A percentile compares a stretch with the other conserved stretches of the same genome.
Conservation (phyloP, 345 rosid species). For the Euphorbia lathyris region DNA sequence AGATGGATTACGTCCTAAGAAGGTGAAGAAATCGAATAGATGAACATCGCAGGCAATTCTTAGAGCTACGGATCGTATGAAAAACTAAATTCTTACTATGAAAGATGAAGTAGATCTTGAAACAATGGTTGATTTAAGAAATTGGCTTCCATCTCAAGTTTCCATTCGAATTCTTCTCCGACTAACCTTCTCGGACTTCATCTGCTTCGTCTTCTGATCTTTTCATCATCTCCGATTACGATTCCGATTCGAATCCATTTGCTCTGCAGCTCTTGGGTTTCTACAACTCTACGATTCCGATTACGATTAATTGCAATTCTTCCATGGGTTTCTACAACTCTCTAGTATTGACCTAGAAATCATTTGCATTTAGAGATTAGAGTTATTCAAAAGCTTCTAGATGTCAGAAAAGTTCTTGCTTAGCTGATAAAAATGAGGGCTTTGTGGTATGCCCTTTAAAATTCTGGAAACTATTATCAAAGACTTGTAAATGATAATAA, state of each 20-base stretch:
- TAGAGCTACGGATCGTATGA: slow-evolving; percentile 47
- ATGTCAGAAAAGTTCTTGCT: slow-evolving; percentile 10
- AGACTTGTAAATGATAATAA: no score
- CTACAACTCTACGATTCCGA: no score
- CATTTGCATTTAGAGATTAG: slow-evolving; percentile 1
- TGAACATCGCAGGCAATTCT: slow-evolving; percentile 50
- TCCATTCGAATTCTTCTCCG: slow-evolving; percentile 34
- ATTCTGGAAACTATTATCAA: slow-evolving; percentile 10
- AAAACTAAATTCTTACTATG: slow-evolving; percentile 44
- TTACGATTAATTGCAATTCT: slow-evolving; percentile 28
- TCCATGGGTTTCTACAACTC: slow-evolving; percentile 23
- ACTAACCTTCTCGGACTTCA: slow-evolving; percentile 39
- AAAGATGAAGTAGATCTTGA: slow-evolving; percentile 35
- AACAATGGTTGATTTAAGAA: slow-evolving; percentile 52
- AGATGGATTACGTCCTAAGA: slow-evolving; percentile 31
- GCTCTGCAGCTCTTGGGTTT: no score
- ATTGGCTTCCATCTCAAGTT: slow-evolving; percentile 43
- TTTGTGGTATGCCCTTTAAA: slow-evolving; percentile 21
- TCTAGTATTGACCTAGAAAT: slow-evolving; percentile 18
- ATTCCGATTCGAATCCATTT: no score
- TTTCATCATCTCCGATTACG: no score
- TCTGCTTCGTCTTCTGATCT: neutral
- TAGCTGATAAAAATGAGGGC: slow-evolving; percentile 24
- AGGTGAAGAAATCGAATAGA: slow-evolving; percentile 41
- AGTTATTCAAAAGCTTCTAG: slow-evolving; percentile 16